These are phyloP conservation scores for Hortaea werneckii DNA, from an alignment of 2,329 filamentous ascomycete genomes.

Conservation along the genomic window DNA sequence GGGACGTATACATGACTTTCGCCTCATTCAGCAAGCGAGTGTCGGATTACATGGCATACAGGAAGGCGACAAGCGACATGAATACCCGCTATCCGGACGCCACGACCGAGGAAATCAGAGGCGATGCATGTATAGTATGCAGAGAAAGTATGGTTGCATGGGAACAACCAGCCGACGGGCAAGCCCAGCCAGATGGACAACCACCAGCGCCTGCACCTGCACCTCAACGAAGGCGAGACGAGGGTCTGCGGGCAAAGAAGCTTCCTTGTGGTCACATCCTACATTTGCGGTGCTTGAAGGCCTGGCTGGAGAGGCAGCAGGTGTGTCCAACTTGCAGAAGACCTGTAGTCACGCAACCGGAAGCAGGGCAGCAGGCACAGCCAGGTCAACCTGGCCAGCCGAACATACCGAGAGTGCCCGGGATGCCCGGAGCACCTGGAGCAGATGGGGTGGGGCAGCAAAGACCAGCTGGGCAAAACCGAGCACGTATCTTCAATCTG, in stretches of 20 bases:
- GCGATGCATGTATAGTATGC: slow-evolving; percentile 95
- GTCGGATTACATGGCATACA: slow-evolving; percentile 79
- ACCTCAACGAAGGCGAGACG: slow-evolving; percentile 47
- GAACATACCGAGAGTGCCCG: slow-evolving; percentile 5
- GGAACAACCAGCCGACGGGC: slow-evolving; percentile 38
- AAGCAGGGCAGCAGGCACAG: slow-evolving; percentile 7
- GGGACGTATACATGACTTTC: slow-evolving; percentile 88
- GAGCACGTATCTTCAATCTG: slow-evolving; percentile 50
- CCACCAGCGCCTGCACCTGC: slow-evolving; percentile 21
- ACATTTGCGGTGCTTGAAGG: slow-evolving; percentile 87
- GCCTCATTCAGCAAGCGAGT: slow-evolving; percentile 84
- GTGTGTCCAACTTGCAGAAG: slow-evolving; percentile 90
- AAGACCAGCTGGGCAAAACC: slow-evolving; percentile 30
- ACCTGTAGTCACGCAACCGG: slow-evolving; percentile 47
- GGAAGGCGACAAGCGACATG: slow-evolving; percentile 88
- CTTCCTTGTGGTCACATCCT: slow-evolving; percentile 92
- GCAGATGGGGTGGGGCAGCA: slow-evolving; percentile 4
- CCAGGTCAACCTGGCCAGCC: slow-evolving; percentile 4
- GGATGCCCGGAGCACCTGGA: background rate
- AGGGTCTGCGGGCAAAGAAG: slow-evolving; percentile 84
- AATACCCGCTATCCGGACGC: slow-evolving; percentile 83
- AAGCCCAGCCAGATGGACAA: slow-evolving; percentile 18
- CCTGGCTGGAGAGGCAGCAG: slow-evolving; percentile 95
- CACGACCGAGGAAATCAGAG: slow-evolving; percentile 69
- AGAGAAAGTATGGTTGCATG: slow-evolving; percentile 89